A percentile compares a stretch with the other conserved stretches of the same genome.
Evolutionary conservation across 345 rosid genomes (phyloP).

Genomic region (Firmiana major): DNA sequence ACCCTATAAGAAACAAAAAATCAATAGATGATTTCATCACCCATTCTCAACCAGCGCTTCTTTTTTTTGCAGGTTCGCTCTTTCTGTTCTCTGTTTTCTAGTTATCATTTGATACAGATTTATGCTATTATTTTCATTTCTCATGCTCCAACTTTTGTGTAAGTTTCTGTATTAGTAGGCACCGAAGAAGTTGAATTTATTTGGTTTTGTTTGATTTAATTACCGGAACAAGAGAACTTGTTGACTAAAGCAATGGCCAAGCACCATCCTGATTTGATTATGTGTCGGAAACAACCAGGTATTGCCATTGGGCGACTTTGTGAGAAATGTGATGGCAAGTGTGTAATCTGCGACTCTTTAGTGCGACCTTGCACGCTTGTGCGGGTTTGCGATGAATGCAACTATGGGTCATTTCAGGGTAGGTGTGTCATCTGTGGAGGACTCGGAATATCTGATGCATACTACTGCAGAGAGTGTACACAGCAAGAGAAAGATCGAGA

Average conservation of each 20-base stretch:
- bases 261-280: constrained; percentile 71
- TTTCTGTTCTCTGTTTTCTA: not conserved
- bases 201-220: not conserved
- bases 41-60: not conserved
- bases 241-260: constrained; percentile 41
- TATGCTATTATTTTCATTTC: too few relatives aligned
- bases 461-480: constrained; percentile 69
- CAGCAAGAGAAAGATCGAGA: constrained; percentile 68
- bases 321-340: constrained; percentile 60
- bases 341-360: constrained; percentile 62
- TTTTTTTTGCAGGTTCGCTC: not conserved
- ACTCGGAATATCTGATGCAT: constrained; percentile 66
- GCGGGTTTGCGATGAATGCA: constrained; percentile 65
- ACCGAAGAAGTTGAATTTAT: too few relatives aligned
- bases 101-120: too few relatives aligned
- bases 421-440: constrained; percentile 71
- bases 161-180: too few relatives aligned
- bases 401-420: constrained; percentile 71
- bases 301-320: constrained; percentile 62
- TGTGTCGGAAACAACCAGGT: constrained; percentile 70
- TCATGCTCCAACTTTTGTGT: too few relatives aligned
- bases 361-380: constrained; percentile 72
- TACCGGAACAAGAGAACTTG: not conserved
- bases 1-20: too few relatives aligned
- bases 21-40: not conserved